A percentile compares a stretch with the other conserved stretches of the same genome.
Conservation (phyloP, 441 rosid genomes). For the Pelargonium cotyledonis region DNA sequence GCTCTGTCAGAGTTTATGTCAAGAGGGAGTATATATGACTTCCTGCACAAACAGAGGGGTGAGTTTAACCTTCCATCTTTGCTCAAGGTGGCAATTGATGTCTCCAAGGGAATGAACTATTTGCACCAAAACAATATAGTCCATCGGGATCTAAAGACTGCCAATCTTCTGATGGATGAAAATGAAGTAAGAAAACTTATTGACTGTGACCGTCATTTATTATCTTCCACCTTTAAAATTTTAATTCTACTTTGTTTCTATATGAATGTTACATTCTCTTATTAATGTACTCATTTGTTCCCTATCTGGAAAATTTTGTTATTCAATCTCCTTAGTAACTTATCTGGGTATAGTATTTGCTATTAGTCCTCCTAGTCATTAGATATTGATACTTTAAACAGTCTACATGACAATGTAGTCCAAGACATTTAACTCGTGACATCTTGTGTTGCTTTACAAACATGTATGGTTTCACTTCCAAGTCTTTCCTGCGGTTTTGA, state of each 20-base stretch:
- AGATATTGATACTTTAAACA: neutral
- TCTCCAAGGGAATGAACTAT: slow-evolving; percentile 92
- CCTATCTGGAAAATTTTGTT: neutral
- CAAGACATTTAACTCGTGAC: neutral
- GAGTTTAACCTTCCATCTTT: slow-evolving; percentile 67
- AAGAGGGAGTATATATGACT: slow-evolving; percentile 78
- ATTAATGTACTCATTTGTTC: neutral
- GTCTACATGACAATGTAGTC: neutral
- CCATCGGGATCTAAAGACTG: slow-evolving; percentile 92
- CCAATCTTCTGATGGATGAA: slow-evolving; percentile 97
- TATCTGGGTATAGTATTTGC: neutral
- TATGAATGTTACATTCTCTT: neutral
- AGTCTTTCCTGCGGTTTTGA: neutral
- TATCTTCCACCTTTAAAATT: neutral
- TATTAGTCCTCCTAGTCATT: neutral
- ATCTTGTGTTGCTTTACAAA: neutral
- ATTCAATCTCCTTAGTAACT: neutral
- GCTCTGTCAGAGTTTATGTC: slow-evolving; percentile 69
- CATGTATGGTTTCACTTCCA: neutral
- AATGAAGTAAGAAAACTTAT: slow-evolving; percentile 58
- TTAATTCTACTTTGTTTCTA: too few species aligned
- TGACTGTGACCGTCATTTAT: neutral
- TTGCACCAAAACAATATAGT: slow-evolving; percentile 90
- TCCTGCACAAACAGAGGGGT: slow-evolving; percentile 78
- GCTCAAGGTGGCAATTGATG: slow-evolving; percentile 78